Evolutionary conservation across 2,329 filamentous ascomycete genomes (phyloP).

Genomic region (Alternaria dauci): DNA sequence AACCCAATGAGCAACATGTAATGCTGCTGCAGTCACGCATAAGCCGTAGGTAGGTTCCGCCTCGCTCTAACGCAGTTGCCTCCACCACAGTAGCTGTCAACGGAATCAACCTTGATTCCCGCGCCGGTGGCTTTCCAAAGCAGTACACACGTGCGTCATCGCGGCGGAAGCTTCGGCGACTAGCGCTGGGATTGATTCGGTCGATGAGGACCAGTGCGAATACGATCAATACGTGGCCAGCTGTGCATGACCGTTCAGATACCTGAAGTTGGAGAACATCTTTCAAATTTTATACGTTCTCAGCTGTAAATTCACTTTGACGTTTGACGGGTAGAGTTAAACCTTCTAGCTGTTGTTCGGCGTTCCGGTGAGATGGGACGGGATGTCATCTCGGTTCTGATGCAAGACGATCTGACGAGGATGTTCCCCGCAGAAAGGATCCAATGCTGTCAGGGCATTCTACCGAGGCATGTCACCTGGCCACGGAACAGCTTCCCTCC

Average conservation of each 20-base stretch:
- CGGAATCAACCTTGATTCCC: slow-evolving; percentile 1
- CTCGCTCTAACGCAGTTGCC: slow-evolving; percentile 6
- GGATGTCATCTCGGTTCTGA: slow-evolving; percentile 16
- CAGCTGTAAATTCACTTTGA: neutral
- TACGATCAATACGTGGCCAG: neutral
- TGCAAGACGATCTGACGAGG: slow-evolving; percentile 2
- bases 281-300: neutral
- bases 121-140: slow-evolving; percentile 3
- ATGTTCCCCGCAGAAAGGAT: slow-evolving; percentile 9
- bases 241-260: neutral
- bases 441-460: neutral
- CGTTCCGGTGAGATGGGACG: neutral
- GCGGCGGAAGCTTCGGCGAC: slow-evolving; percentile 11
- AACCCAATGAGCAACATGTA: slow-evolving; percentile 3
- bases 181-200: slow-evolving; percentile 3
- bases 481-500: neutral
- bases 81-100: slow-evolving; percentile 3
- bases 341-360: slow-evolving; percentile 2
- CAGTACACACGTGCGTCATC: slow-evolving; percentile 10
- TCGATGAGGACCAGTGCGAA: neutral
- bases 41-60: neutral
- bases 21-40: slow-evolving; percentile 8
- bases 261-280: neutral
- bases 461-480: slow-evolving; percentile 9
- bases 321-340: slow-evolving; percentile 1